Evolutionary conservation across 129 eudicot species (phyloP).

Genomic region (Lactuca sativa): DNA sequence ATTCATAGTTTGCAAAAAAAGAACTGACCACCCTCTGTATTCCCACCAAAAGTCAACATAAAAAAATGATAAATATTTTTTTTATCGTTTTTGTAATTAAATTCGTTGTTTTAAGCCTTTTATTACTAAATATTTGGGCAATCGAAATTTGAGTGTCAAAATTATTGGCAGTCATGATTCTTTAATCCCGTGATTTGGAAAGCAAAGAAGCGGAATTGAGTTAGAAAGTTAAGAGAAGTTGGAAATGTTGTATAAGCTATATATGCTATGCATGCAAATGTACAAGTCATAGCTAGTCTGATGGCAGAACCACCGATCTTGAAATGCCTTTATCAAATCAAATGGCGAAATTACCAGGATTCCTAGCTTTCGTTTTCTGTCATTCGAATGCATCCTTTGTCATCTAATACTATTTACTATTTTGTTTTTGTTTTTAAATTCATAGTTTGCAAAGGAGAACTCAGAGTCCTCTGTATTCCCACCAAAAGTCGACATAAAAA

Average conservation of each 20-base stretch:
- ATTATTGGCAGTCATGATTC: background rate
- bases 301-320: conserved; percentile 3
- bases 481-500: conserved; percentile 73
- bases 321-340: conserved; percentile 14
- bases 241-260: conserved; percentile 18
- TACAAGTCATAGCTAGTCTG: conserved; percentile 10
- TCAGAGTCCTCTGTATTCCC: conserved; percentile 39
- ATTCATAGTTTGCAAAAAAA: conserved; percentile 66
- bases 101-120: background rate
- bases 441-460: conserved; percentile 77
- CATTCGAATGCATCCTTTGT: conserved; percentile 1
- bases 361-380: conserved; percentile 4
- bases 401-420: conserved; percentile 9
- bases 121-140: conserved; percentile 4
- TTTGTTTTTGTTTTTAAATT: background rate
- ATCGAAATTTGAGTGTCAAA: background rate
- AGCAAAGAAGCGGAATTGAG: conserved; percentile 3
- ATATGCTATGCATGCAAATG: background rate
- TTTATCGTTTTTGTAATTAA: no score
- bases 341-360: background rate
- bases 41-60: conserved; percentile 68
- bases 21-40: conserved; percentile 35
- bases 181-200: conserved; percentile 1
- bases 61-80: conserved; percentile 50
- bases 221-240: background rate